phyloP scores from a whole-genome alignment of 306 rosid species.

The Prunus mongolica region DNA sequence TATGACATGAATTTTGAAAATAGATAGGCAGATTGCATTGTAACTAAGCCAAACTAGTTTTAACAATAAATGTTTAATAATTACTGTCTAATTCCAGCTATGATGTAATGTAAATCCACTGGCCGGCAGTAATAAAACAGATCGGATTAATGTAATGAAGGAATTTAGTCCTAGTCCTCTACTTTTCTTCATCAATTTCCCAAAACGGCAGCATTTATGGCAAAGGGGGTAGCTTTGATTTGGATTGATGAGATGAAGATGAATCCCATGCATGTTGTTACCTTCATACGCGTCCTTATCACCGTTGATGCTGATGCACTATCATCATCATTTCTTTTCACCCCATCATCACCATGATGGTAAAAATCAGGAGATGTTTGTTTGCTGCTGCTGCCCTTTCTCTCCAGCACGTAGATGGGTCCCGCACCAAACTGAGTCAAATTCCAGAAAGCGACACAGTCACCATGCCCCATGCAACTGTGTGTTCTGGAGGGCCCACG shows the following conservation, averaged over 20 bases:
- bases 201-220: not conserved
- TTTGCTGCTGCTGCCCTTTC: not conserved
- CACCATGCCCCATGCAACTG: not conserved
- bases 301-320: constrained; percentile 15
- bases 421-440: not conserved
- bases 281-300: constrained; percentile 22
- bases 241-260: not conserved
- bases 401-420: not conserved
- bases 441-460: constrained; percentile 26
- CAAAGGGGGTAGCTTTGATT: not conserved
- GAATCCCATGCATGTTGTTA: not conserved
- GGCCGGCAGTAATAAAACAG: not conserved
- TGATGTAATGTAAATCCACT: not conserved
- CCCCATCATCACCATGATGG: not conserved
- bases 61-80: too few relatives aligned
- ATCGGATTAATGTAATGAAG: not conserved
- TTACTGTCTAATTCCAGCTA: too few relatives aligned
- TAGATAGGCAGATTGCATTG: too few relatives aligned
- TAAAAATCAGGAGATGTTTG: not conserved
- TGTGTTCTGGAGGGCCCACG: constrained; percentile 39
- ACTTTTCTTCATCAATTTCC: too few relatives aligned
- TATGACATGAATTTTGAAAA: too few relatives aligned
- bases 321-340: not conserved
- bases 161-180: not conserved
- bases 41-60: too few relatives aligned